Percentiles rank a stretch among this genome's conserved stretches.
phyloP scores from a whole-genome alignment of 495 filamentous ascomycete genomes.

The Massariosphaeria phaeospora region DNA sequence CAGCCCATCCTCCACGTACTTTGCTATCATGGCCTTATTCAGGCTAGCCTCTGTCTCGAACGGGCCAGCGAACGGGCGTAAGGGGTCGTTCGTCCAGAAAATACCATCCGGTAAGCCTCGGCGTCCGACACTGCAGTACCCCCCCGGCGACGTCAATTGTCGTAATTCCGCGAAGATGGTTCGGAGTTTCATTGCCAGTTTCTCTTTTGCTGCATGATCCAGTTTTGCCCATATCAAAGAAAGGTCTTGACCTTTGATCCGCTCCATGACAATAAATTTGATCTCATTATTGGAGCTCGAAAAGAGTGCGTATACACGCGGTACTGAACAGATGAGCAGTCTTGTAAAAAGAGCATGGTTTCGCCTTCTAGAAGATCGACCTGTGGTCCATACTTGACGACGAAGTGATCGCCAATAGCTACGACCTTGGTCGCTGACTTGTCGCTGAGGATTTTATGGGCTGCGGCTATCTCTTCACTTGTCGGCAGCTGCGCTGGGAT shows the following conservation, averaged over 20 bases:
- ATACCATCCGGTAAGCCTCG: slow-evolving; percentile 36
- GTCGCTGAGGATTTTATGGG: slow-evolving; percentile 17
- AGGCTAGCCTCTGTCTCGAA: slow-evolving; percentile 32
- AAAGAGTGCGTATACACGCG: background rate
- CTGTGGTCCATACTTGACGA: slow-evolving; percentile 40
- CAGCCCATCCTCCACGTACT: background rate
- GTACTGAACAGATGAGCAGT: background rate
- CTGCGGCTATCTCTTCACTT: slow-evolving; percentile 13
- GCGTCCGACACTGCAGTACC: slow-evolving; percentile 38
- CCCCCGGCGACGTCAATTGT: slow-evolving; percentile 36
- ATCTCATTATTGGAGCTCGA: slow-evolving; percentile 8
- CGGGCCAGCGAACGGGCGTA: slow-evolving; percentile 31
- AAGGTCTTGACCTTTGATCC: slow-evolving; percentile 37
- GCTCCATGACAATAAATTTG: slow-evolving; percentile 42
- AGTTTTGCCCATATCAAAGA: slow-evolving; percentile 29
- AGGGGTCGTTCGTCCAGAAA: slow-evolving; percentile 32
- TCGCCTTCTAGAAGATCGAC: slow-evolving; percentile 25
- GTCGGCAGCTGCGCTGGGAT: slow-evolving; percentile 13
- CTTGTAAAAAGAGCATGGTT: background rate
- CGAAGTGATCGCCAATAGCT: slow-evolving; percentile 34
- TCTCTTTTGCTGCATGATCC: background rate
- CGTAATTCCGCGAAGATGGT: slow-evolving; percentile 34
- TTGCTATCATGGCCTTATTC: slow-evolving; percentile 18
- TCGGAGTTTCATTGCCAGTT: slow-evolving; percentile 17
- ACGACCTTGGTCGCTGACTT: slow-evolving; percentile 9